Conservation (phyloP, 1,139 yeast genomes). For the Sugiyamaella xylanicola region DNA sequence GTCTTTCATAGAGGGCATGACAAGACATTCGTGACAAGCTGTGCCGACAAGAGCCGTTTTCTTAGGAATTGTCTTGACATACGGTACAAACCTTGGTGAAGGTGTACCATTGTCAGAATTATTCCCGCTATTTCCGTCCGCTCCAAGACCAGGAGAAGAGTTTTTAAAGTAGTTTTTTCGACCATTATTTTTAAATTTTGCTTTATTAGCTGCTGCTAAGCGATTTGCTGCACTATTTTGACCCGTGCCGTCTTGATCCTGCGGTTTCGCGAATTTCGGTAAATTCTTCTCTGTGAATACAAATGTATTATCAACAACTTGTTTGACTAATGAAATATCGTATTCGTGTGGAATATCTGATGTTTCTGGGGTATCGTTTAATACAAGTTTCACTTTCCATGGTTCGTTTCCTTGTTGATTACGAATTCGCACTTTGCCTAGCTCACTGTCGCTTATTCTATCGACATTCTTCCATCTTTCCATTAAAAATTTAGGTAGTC, state of each 20-base stretch:
- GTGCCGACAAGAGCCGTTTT: slow-evolving; percentile 85
- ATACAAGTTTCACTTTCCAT: slow-evolving; percentile 43
- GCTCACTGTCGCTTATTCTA: slow-evolving; percentile 62
- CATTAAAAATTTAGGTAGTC: slow-evolving; percentile 84
- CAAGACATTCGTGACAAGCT: slow-evolving; percentile 88
- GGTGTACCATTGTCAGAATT: slow-evolving; percentile 4
- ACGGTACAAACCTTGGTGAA: slow-evolving; percentile 31
- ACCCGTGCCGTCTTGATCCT: slow-evolving; percentile 13
- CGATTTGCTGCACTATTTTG: slow-evolving; percentile 12
- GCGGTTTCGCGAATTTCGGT: slow-evolving; percentile 44
- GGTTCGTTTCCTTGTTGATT: slow-evolving; percentile 44
- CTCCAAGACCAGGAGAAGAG: slow-evolving; percentile 3
- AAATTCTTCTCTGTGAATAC: slow-evolving; percentile 90
- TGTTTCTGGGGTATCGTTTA: slow-evolving; percentile 46
- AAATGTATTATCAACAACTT: slow-evolving; percentile 75
- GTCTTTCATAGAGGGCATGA: slow-evolving; percentile 76
- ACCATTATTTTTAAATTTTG: slow-evolving; percentile 46
- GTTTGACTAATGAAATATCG: slow-evolving; percentile 74
- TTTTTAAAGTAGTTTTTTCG: slow-evolving; percentile 36
- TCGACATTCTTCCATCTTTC: slow-evolving; percentile 75
- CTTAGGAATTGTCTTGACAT: slow-evolving; percentile 45
- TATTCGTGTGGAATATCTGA: slow-evolving; percentile 77
- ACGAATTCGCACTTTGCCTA: slow-evolving; percentile 79
- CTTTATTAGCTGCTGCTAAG: slow-evolving; percentile 24
- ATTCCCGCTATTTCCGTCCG: slow-evolving; percentile 29